Evolutionary conservation across 768 basidiomycete species (phyloP), one percentile per base, ranked within the genome.

Genomic region (Dentipellis sp.): DNA sequence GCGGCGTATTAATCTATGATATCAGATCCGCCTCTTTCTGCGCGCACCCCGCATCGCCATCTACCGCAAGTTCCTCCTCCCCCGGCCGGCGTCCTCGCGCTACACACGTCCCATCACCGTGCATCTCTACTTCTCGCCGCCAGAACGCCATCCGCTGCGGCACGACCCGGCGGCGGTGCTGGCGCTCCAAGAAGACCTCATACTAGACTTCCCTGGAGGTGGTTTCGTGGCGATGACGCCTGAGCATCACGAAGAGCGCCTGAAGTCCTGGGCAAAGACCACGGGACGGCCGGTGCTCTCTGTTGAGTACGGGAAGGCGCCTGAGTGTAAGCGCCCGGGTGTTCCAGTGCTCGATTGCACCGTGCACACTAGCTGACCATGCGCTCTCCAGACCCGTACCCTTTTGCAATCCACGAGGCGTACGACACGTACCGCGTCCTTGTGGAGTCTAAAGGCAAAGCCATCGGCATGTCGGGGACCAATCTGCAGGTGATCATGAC

Each of bases 221-320:
- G 97, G 97, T 0, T 99, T 97, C 68, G 86, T 98, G 51, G 89
- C 92, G 21, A 97, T 98, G 94, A 81, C 79, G 5, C 97, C 97
- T 2, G 88, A 91, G 64, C 94, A 97, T 69, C 97, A 99, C 62
- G 95, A 97, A 71, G 95, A 98, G 67, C 80, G 97, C 12, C 75
- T 97, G 55, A 76, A 90, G 53, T 77, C 78, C 62, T 98, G 97
- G 95, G 88, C 94, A 3, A 72, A 81, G 35, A 76, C 75, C 50
- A 91, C 90, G 0, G 79, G 86, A 11, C 84, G 82, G 64, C 88
- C 90, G 12, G 80, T 97, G 3, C 72, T 98, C 39, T 78, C 90
- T 10, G 79, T 98, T 48, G 92, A 98, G 59, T 98, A 98, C 68
- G 92, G 94, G 36, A 99, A 98, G 71, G 90, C 94, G 21, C 94